These are phyloP conservation scores for Powellomyces hirtus DNA, from an alignment of 192 early-diverging fungal species.

Conservation along the genomic window DNA sequence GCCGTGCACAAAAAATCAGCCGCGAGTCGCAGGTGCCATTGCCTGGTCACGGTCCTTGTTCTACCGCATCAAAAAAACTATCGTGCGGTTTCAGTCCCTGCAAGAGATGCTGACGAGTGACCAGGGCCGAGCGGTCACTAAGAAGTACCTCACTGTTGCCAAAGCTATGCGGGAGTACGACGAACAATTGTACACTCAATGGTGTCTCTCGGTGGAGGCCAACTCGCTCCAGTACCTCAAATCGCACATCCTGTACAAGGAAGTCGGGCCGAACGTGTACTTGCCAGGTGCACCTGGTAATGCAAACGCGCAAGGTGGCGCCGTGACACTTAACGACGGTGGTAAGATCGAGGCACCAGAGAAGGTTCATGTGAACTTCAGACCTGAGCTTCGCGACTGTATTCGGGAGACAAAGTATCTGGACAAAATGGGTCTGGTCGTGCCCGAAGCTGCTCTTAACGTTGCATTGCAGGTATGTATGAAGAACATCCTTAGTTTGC, in stretches of 20 bases:
- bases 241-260: constrained; percentile 49
- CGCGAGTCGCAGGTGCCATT: constrained; percentile 60
- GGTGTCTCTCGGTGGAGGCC: constrained; percentile 56
- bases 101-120: constrained; percentile 64
- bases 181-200: constrained; percentile 54
- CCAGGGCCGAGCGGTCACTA: constrained; percentile 57
- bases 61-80: constrained; percentile 63
- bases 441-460: constrained; percentile 61
- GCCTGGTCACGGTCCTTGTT: constrained; percentile 57
- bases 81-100: constrained; percentile 61
- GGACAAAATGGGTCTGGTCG: constrained; percentile 54
- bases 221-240: constrained; percentile 59
- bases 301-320: background rate
- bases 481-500: too few species aligned
- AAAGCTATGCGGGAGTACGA: constrained; percentile 64
- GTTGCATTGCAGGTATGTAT: constrained; percentile 53
- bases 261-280: constrained; percentile 10
- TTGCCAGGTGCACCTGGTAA: background rate
- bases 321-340: background rate
- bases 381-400: constrained; percentile 53
- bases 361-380: constrained; percentile 53
- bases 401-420: constrained; percentile 68
- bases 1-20: constrained; percentile 60
- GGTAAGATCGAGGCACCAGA: constrained; percentile 26
- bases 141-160: constrained; percentile 58